A percentile compares a stretch with the other conserved stretches of the same genome.
Conservation (phyloP, 108 stramenopile genomes). For the Nitzschia sp. region DNA sequence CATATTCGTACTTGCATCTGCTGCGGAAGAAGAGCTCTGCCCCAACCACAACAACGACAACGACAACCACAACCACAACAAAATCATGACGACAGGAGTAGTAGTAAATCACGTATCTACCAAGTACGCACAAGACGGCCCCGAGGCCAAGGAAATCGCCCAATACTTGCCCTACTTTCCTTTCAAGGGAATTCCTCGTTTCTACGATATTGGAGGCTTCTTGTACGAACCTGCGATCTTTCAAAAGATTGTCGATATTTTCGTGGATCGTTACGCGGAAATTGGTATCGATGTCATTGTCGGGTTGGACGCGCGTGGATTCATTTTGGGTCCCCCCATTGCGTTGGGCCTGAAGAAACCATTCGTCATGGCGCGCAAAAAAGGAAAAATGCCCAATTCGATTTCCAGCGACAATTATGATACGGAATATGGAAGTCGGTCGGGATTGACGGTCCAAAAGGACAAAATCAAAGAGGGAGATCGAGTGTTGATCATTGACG, state of each 20-base stretch:
- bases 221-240: slow-evolving; percentile 84
- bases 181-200: slow-evolving; percentile 97
- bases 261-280: slow-evolving; percentile 74
- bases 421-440: slow-evolving; percentile 93
- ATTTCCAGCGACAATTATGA: slow-evolving; percentile 81
- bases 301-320: slow-evolving; percentile 94
- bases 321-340: slow-evolving; percentile 96
- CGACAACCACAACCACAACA: neutral
- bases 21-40: neutral
- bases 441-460: slow-evolving; percentile 88
- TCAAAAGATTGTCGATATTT: slow-evolving; percentile 89
- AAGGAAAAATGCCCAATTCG: slow-evolving; percentile 97
- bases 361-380: slow-evolving; percentile 98
- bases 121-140: slow-evolving; percentile 79
- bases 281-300: slow-evolving; percentile 88
- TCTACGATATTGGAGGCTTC: slow-evolving; percentile 99
- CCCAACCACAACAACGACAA: neutral
- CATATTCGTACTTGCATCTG: no score
- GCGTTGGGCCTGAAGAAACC: slow-evolving; percentile 95
- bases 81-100: neutral
- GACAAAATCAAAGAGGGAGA: slow-evolving; percentile 85
- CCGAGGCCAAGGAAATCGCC: slow-evolving; percentile 87
- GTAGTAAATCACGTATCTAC: slow-evolving; percentile 7
- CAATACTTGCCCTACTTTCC: slow-evolving; percentile 95
- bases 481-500: slow-evolving; percentile 95